Conservation (phyloP, 345 rosid genomes). For the Syzygium jambos region DNA sequence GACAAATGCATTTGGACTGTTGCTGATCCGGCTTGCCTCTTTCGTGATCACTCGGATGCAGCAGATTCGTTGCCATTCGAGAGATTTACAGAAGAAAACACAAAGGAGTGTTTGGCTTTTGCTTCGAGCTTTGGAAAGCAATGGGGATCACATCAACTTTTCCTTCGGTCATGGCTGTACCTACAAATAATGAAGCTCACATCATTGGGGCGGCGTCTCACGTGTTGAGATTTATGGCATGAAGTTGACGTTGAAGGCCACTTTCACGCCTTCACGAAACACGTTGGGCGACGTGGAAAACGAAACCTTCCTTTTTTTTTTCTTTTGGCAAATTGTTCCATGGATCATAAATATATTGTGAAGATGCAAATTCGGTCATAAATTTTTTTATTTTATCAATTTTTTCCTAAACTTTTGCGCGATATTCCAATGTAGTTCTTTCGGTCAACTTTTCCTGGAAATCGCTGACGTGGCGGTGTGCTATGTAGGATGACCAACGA, state of each 20-base stretch:
- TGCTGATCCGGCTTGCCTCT: not conserved
- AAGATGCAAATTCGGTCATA: not conserved
- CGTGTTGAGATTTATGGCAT: not conserved
- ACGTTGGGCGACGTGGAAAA: not conserved
- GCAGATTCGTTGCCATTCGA: not conserved
- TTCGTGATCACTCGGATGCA: not conserved
- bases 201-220: no score
- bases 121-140: not conserved
- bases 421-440: accelerated
- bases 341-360: not conserved
- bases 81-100: not conserved
- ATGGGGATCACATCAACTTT: not conserved
- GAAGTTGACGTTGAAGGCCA: not conserved
- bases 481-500: accelerated
- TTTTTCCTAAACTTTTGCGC: not conserved
- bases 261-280: not conserved
- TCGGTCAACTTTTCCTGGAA: not conserved
- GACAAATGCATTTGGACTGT: not conserved
- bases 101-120: not conserved
- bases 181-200: no score
- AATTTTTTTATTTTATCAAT: not conserved
- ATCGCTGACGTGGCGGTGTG: not conserved
- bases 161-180: no score
- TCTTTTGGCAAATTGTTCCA: not conserved
- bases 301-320: not conserved